Percentiles rank a stretch among this genome's conserved stretches.
phyloP scores from a whole-genome alignment of 192 early-diverging fungal genomes.

The Entophlyctis helioformis region DNA sequence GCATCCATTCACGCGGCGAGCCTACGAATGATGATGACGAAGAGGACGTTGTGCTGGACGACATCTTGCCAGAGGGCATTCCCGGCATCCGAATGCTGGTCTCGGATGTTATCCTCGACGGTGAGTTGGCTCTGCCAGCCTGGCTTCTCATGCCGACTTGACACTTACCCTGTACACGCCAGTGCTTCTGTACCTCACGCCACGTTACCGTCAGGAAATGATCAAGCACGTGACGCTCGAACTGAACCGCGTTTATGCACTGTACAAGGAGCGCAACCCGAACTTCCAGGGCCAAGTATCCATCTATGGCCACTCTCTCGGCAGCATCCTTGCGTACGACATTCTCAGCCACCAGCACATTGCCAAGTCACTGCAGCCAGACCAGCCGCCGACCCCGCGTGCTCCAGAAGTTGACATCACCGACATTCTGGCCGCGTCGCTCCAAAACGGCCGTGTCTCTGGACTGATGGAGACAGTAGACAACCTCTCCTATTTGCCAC shows the following conservation, averaged over 20 bases:
- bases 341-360: constrained; percentile 55
- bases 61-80: constrained; percentile 71
- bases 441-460: constrained; percentile 1
- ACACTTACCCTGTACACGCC: not conserved
- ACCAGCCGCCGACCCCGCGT: not conserved
- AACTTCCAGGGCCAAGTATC: constrained; percentile 68
- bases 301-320: constrained; percentile 69
- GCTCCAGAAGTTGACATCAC: constrained; percentile 29
- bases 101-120: constrained; percentile 73
- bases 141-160: not conserved
- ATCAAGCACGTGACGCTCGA: constrained; percentile 62
- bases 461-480: constrained; percentile 33
- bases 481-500: no score
- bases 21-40: constrained; percentile 45
- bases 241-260: constrained; percentile 60
- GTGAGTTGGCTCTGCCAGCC: constrained; percentile 22
- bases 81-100: constrained; percentile 68
- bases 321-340: constrained; percentile 66
- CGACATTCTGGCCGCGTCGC: constrained; percentile 9
- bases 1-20: constrained; percentile 6
- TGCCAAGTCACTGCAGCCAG: no score
- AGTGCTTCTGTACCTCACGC: constrained; percentile 78
- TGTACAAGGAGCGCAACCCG: constrained; percentile 62
- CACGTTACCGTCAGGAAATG: constrained; percentile 70
- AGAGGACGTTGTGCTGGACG: constrained; percentile 52